Evolutionary conservation across 352 stramenopile genomes (phyloP).

Genomic region (Globisporangium orthogonon): DNA sequence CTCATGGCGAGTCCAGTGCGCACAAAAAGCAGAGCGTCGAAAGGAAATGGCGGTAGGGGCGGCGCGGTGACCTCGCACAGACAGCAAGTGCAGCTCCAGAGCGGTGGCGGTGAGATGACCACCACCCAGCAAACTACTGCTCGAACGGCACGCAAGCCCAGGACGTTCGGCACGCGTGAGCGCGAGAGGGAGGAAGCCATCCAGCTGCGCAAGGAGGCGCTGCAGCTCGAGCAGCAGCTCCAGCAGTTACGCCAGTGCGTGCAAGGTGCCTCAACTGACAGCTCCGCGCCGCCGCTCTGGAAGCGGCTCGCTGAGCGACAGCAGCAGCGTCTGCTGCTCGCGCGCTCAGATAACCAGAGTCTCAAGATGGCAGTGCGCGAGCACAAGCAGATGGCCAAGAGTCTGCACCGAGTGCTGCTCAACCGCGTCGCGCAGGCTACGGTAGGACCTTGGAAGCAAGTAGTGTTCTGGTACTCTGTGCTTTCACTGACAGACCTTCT

Average conservation of each 20-base stretch:
- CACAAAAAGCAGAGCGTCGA: neutral
- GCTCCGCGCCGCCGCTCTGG: neutral
- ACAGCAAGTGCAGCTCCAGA: neutral
- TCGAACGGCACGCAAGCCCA: neutral
- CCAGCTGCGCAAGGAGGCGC: neutral
- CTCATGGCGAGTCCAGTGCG: neutral
- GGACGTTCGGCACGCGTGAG: neutral
- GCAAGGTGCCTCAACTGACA: neutral
- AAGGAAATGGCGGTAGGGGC: no score
- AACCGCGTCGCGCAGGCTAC: no score
- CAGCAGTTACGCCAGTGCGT: slow-evolving; percentile 2
- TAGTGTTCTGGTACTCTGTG: no score
- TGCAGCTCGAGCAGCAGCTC: slow-evolving; percentile 4
- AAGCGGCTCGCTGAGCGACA: neutral
- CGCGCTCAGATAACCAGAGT: neutral
- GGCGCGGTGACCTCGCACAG: neutral
- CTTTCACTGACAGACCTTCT: no score
- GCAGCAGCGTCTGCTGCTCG: slow-evolving; percentile 1
- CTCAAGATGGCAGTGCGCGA: neutral
- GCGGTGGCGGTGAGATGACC: no score
- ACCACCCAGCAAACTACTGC: neutral
- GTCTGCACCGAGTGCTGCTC: no score
- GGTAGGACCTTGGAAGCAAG: no score
- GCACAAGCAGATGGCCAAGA: neutral
- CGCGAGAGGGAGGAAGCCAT: neutral